A percentile compares a stretch with the other conserved stretches of the same genome.
These are phyloP conservation scores for Prototheca stagnorum DNA, from an alignment of 163 green algal species.

Conservation along the genomic window DNA sequence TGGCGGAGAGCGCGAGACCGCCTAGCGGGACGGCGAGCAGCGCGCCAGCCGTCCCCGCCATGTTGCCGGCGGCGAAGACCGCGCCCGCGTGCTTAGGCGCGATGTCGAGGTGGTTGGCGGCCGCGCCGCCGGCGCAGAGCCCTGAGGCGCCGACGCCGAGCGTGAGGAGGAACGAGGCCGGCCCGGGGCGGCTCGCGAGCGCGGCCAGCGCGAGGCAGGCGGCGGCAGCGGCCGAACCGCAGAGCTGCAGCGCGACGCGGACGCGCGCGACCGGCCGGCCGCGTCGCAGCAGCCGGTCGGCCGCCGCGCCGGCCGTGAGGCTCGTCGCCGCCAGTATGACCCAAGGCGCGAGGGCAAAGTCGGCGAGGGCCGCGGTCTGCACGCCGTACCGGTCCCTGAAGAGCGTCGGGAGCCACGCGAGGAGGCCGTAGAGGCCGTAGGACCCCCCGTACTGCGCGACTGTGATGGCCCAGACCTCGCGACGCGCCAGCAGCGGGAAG, in stretches of 20 bases:
- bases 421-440: conserved; percentile 55
- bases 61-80: conserved; percentile 63
- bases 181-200: conserved; percentile 17
- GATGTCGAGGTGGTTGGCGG: conserved; percentile 60
- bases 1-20: conserved; percentile 26
- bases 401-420: conserved; percentile 69
- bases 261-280: conserved; percentile 36
- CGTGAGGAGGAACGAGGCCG: conserved; percentile 44
- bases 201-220: conserved; percentile 43
- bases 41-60: conserved; percentile 45
- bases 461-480: conserved; percentile 61
- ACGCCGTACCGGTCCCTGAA: conserved; percentile 41
- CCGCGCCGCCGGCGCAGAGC: conserved; percentile 50
- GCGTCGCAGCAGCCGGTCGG: conserved; percentile 34
- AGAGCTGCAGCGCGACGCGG: conserved; percentile 32
- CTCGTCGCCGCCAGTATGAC: conserved; percentile 29
- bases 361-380: conserved; percentile 30
- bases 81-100: conserved; percentile 47
- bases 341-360: conserved; percentile 47
- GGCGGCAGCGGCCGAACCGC: conserved; percentile 56
- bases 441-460: conserved; percentile 42
- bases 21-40: conserved; percentile 38
- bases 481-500: conserved; percentile 23
- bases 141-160: conserved; percentile 51
- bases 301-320: conserved; percentile 16